Conservation (phyloP, 345 rosid genomes). For the Citrus cavaleriei region DNA sequence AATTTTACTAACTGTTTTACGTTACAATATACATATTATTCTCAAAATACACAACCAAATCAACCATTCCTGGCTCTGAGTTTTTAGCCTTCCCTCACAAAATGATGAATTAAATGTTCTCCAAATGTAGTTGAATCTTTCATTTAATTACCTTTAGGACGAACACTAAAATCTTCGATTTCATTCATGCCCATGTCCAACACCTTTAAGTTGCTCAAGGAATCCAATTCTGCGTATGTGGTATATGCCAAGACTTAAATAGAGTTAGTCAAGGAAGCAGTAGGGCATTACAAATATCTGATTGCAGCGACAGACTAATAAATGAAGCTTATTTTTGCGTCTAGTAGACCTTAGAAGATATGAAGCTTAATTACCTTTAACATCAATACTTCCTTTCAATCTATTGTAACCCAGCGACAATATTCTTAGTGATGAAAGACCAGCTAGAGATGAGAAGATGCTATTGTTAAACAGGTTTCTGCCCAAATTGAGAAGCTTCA, state of each 20-base stretch:
- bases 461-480: not conserved
- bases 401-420: fast-evolving
- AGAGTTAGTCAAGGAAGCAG: too few relatives aligned
- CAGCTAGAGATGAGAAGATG: not conserved
- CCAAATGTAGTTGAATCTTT: not conserved
- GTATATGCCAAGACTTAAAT: too few relatives aligned
- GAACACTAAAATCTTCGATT: not conserved
- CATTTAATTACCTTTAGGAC: not conserved
- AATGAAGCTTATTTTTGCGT: too few relatives aligned
- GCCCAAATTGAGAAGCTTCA: too few relatives aligned
- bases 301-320: too few relatives aligned
- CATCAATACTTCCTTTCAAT: not conserved
- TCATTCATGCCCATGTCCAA: not conserved
- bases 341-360: not conserved
- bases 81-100: too few relatives aligned
- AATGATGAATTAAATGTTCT: not conserved
- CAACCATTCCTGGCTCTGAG: too few relatives aligned
- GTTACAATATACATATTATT: too few relatives aligned
- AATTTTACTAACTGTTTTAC: too few relatives aligned
- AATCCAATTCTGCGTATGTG: not conserved
- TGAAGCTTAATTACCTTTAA: not conserved
- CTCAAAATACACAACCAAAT: too few relatives aligned
- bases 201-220: not conserved
- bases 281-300: too few relatives aligned
- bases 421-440: not conserved